These are phyloP conservation scores for Apiospora pterosperma DNA, from an alignment of 2,329 filamentous ascomycete genomes.

Conservation along the genomic window DNA sequence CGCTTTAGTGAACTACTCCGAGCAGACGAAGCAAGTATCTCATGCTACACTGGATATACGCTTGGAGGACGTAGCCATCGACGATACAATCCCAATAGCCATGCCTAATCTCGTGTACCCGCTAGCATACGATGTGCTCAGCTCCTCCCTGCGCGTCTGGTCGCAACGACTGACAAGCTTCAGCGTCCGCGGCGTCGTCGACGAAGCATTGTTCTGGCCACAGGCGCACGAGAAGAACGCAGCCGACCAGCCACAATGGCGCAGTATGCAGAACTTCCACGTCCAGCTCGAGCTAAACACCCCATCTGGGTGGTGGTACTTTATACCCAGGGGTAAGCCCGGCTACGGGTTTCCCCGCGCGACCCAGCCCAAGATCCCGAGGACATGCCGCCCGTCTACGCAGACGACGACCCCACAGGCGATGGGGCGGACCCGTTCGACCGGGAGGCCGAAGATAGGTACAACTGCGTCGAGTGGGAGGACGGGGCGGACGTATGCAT, in stretches of 20 bases:
- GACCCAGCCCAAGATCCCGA: conserved; percentile 3
- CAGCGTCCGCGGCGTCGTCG: conserved; percentile 4
- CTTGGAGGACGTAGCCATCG: not conserved
- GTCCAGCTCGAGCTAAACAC: not conserved
- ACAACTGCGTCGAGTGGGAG: not conserved
- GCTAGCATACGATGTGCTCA: conserved; percentile 1
- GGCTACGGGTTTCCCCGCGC: not conserved
- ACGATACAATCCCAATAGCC: not conserved
- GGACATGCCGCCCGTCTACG: conserved; percentile 1
- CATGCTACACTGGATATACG: not conserved
- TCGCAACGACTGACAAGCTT: conserved; percentile 4
- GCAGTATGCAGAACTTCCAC: not conserved
- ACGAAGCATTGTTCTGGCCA: conserved; percentile 6
- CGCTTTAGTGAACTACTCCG: not conserved
- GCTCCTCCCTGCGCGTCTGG: conserved; percentile 4
- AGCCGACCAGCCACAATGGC: not conserved
- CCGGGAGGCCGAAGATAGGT: not conserved
- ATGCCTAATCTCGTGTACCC: conserved; percentile 4
- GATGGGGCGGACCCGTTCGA: not conserved
- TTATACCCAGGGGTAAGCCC: not conserved
- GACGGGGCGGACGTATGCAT: not conserved
- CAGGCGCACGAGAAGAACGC: not conserved
- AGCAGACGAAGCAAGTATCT: not conserved
- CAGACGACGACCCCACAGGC: not conserved
- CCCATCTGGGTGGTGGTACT: conserved; percentile 6